Conservation (phyloP, 345 rosid species). For the Dimocarpus longan region DNA sequence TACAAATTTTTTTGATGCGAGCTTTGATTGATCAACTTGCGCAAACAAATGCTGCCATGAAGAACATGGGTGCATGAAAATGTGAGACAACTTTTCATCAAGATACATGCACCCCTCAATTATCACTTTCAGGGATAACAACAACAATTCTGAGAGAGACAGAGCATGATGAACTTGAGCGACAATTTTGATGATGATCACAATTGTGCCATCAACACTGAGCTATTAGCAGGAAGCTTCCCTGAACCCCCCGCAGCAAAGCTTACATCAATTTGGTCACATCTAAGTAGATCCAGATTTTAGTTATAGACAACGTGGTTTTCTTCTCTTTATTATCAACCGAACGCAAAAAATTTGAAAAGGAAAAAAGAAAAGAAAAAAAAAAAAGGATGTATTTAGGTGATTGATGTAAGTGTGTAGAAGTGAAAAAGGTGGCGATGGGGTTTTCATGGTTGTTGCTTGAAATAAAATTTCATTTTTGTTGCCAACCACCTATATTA, state of each 20-base stretch:
- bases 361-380: neutral
- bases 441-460: slow-evolving; percentile 12
- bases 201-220: neutral
- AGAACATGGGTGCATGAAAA: neutral
- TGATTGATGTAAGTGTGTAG: slow-evolving; percentile 4
- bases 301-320: neutral
- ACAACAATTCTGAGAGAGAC: neutral
- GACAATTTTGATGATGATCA: neutral
- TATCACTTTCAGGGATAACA: neutral
- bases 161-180: neutral
- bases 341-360: neutral
- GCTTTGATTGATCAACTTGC: slow-evolving; percentile 17
- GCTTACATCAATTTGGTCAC: slow-evolving; percentile 2
- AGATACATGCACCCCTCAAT: neutral
- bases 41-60: neutral
- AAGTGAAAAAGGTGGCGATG: slow-evolving; percentile 7
- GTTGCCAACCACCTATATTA: slow-evolving; percentile 8
- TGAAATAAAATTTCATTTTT: neutral
- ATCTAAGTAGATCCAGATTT: slow-evolving; percentile 2
- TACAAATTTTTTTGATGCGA: neutral
- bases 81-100: neutral
- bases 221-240: neutral
- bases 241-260: neutral
- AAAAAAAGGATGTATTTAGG: neutral
- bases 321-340: neutral